A percentile compares a stretch with the other conserved stretches of the same genome.
Conservation (phyloP, 2,329 filamentous ascomycete species). For the Pseudogymnoascus sp. region DNA sequence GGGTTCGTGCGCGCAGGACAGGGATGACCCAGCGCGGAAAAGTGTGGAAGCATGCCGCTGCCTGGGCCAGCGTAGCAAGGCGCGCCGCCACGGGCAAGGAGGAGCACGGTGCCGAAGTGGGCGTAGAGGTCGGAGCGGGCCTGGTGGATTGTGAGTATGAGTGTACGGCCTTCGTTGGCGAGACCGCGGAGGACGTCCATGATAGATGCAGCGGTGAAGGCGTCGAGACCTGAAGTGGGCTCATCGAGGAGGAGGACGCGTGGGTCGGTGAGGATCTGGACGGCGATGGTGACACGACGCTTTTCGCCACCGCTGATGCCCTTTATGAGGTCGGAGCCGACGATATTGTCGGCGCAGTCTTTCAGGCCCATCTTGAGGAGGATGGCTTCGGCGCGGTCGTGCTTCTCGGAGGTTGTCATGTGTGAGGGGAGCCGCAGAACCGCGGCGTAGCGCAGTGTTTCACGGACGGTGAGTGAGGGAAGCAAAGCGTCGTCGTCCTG, state of each 20-base stretch:
- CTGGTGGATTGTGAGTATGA: slow-evolving; percentile 73
- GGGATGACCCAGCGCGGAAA: slow-evolving; percentile 49
- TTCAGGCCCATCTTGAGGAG: slow-evolving; percentile 69
- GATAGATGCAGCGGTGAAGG: slow-evolving; percentile 70
- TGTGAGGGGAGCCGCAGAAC: slow-evolving; percentile 62
- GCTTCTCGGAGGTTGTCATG: slow-evolving; percentile 62
- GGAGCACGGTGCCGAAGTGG: slow-evolving; percentile 63
- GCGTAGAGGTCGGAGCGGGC: slow-evolving; percentile 65
- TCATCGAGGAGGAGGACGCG: slow-evolving; percentile 67
- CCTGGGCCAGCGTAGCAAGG: slow-evolving; percentile 61
- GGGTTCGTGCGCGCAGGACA: slow-evolving; percentile 67
- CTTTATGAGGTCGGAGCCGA: slow-evolving; percentile 66
- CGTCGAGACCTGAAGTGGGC: slow-evolving; percentile 68
- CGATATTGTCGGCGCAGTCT: slow-evolving; percentile 67
- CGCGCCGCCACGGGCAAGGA: slow-evolving; percentile 62
- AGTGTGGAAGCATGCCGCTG: slow-evolving; percentile 57
- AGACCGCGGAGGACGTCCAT: slow-evolving; percentile 65
- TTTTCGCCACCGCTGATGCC: slow-evolving; percentile 77
- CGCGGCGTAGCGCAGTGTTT: slow-evolving; percentile 65
- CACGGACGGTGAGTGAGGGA: slow-evolving; percentile 66
- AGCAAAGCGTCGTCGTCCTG: slow-evolving; percentile 71
- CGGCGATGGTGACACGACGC: slow-evolving; percentile 66
- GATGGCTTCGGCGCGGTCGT: slow-evolving; percentile 60
- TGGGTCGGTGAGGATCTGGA: slow-evolving; percentile 70
- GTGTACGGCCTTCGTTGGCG: slow-evolving; percentile 63